These are phyloP conservation scores for Xerocomus potaroensis DNA, from an alignment of 768 basidiomycete genomes.

Conservation along the genomic window DNA sequence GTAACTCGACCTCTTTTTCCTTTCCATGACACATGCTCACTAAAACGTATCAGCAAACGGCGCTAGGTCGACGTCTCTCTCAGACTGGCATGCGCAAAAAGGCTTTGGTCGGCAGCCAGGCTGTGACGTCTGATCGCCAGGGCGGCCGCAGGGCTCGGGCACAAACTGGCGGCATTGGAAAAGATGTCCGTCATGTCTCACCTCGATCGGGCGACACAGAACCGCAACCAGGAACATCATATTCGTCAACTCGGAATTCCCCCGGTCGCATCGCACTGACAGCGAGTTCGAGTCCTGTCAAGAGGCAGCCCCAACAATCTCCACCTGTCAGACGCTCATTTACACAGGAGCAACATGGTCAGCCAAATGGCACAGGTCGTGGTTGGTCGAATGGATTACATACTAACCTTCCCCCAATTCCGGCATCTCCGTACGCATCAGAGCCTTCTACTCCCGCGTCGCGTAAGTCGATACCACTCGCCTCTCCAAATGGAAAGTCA, in stretches of 20 bases:
- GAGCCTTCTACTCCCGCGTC: conserved; percentile 59
- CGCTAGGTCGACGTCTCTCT: conserved; percentile 67
- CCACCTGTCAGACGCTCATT: conserved; percentile 30
- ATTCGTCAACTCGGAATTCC: conserved; percentile 31
- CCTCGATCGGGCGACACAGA: conserved; percentile 25
- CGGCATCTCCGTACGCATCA: conserved; percentile 63
- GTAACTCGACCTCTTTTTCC: conserved; percentile 34
- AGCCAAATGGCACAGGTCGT: conserved; percentile 24
- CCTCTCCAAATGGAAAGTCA: conserved; percentile 32
- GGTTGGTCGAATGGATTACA: conserved; percentile 33
- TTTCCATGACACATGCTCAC: conserved; percentile 3
- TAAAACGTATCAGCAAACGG: conserved; percentile 51
- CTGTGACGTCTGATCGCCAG: conserved; percentile 26
- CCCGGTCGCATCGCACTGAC: conserved; percentile 29
- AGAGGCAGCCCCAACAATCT: conserved; percentile 22
- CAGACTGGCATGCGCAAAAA: conserved; percentile 40
- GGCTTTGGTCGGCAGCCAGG: conserved; percentile 6
- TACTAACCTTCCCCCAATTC: conserved; percentile 54
- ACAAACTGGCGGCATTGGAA: conserved; percentile 32
- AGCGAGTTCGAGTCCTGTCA: conserved; percentile 21
- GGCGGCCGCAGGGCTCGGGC: conserved; percentile 36
- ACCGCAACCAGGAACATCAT: conserved; percentile 28
- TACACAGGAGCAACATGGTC: conserved; percentile 29
- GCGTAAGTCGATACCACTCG: conserved; percentile 37
- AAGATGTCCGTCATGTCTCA: conserved; percentile 31